A percentile compares a stretch with the other conserved stretches of the same genome.
Evolutionary conservation across 1,139 yeast genomes (phyloP).

Genomic region (Lodderomyces theae): DNA sequence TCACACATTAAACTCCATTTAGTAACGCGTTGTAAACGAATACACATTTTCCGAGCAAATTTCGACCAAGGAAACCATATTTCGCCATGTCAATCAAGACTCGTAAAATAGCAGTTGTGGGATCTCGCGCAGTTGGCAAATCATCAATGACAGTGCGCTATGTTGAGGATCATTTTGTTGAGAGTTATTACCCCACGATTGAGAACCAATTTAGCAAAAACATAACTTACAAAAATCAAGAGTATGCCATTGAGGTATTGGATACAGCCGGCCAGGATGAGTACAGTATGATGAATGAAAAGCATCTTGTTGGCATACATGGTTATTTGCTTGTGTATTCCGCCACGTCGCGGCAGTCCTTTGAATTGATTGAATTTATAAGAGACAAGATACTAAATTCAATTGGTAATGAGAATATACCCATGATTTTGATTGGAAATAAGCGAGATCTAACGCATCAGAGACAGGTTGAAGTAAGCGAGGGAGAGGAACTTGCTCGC

Average conservation of each 20-base stretch:
- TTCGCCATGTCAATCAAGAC: slow-evolving; percentile 42
- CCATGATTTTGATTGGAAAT: slow-evolving; percentile 83
- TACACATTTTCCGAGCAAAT: no score
- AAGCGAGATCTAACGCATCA: slow-evolving; percentile 69
- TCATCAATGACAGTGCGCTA: slow-evolving; percentile 83
- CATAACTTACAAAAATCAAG: slow-evolving; percentile 68
- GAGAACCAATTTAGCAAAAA: slow-evolving; percentile 84
- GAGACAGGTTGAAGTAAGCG: slow-evolving; percentile 62
- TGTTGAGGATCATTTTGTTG: slow-evolving; percentile 86
- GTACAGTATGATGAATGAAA: slow-evolving; percentile 78
- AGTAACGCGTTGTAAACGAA: no score
- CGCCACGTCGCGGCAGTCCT: slow-evolving; percentile 74
- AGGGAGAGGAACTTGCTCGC: slow-evolving; percentile 64
- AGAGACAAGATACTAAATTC: slow-evolving; percentile 82
- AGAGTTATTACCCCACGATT: slow-evolving; percentile 87
- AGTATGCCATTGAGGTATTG: slow-evolving; percentile 78
- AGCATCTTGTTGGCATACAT: slow-evolving; percentile 78
- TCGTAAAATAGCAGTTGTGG: slow-evolving; percentile 83
- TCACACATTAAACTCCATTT: no score
- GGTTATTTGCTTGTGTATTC: slow-evolving; percentile 84
- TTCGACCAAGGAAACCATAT: no score
- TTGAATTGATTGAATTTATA: slow-evolving; percentile 73
- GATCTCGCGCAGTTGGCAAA: slow-evolving; percentile 88
- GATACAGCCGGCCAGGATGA: slow-evolving; percentile 98
- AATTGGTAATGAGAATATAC: slow-evolving; percentile 69